Evolutionary conservation across 169 alveolate species (phyloP).

Genomic region (Cryptosporidium bovis): DNA sequence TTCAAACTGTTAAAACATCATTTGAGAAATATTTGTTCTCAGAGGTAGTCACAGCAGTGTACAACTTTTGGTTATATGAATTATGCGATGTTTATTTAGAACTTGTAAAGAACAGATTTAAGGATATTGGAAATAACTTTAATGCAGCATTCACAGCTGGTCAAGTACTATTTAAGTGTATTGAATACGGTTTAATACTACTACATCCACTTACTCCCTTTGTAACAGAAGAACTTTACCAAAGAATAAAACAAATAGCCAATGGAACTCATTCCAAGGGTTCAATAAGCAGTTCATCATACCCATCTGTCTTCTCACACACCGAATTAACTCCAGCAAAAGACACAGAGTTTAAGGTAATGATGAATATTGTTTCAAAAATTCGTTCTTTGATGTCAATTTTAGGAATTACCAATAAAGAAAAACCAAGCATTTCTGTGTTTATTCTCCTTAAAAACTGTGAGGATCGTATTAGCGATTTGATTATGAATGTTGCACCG

Average conservation of each 20-base stretch:
- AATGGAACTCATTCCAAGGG: constrained; percentile 77
- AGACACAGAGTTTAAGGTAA: constrained; percentile 50
- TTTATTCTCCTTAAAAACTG: constrained; percentile 19
- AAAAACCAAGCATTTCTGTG: constrained; percentile 27
- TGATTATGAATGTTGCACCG: constrained; percentile 26
- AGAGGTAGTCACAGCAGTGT: constrained; percentile 92
- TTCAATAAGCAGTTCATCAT: constrained; percentile 29
- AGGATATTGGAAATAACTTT: constrained; percentile 75
- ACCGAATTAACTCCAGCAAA: constrained; percentile 77
- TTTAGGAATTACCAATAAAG: constrained; percentile 52
- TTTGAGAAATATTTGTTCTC: constrained; percentile 93
- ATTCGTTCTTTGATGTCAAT: constrained; percentile 76
- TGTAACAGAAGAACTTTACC: constrained; percentile 97
- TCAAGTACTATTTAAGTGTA: constrained; percentile 78
- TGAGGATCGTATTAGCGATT: constrained; percentile 7
- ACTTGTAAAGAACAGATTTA: constrained; percentile 89
- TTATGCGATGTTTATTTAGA: constrained; percentile 98
- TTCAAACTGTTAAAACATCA: constrained; percentile 81
- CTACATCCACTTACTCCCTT: constrained; percentile 98
- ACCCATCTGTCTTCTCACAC: constrained; percentile 51
- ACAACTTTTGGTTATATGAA: constrained; percentile 96
- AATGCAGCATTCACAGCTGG: constrained; percentile 77
- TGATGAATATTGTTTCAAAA: constrained; percentile 69
- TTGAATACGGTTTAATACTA: constrained; percentile 87
- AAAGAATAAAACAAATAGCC: constrained; percentile 86